phyloP scores from a whole-genome alignment of 2,329 filamentous ascomycete species.

The Ampelomyces quisqualis region DNA sequence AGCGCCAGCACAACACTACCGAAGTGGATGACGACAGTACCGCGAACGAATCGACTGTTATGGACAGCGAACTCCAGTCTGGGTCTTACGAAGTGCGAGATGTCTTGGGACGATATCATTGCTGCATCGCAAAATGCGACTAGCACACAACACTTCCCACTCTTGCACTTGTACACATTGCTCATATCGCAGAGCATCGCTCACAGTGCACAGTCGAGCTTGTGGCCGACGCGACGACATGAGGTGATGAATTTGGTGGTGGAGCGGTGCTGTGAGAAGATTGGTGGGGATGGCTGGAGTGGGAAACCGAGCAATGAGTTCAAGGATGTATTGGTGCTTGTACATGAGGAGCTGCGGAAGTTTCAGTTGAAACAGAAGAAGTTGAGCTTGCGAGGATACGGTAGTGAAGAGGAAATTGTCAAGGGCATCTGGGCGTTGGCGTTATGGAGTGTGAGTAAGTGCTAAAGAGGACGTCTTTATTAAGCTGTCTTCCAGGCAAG shows the following conservation, averaged over 20 bases:
- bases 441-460: conserved; percentile 12
- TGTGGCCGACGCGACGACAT: conserved; percentile 18
- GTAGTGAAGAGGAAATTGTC: conserved; percentile 27
- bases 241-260: conserved; percentile 31
- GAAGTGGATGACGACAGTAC: conserved; percentile 24
- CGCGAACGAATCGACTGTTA: conserved; percentile 23
- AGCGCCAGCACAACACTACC: conserved; percentile 25
- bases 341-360: conserved; percentile 31
- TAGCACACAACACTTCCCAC: conserved; percentile 20
- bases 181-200: conserved; percentile 33
- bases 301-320: conserved; percentile 25
- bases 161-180: conserved; percentile 37
- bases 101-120: conserved; percentile 28
- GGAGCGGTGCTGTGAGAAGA: conserved; percentile 29
- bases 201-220: conserved; percentile 11
- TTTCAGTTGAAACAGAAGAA: conserved; percentile 26
- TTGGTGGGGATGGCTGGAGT: conserved; percentile 19
- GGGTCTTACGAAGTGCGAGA: conserved; percentile 10
- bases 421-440: conserved; percentile 54
- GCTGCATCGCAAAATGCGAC: conserved; percentile 17
- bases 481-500: no score
- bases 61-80: conserved; percentile 36
- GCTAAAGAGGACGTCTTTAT: neutral
- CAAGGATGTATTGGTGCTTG: conserved; percentile 24
- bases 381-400: conserved; percentile 29